phyloP scores from a whole-genome alignment of 352 stramenopile species.

The Thalassiosira livingstoniorum region DNA sequence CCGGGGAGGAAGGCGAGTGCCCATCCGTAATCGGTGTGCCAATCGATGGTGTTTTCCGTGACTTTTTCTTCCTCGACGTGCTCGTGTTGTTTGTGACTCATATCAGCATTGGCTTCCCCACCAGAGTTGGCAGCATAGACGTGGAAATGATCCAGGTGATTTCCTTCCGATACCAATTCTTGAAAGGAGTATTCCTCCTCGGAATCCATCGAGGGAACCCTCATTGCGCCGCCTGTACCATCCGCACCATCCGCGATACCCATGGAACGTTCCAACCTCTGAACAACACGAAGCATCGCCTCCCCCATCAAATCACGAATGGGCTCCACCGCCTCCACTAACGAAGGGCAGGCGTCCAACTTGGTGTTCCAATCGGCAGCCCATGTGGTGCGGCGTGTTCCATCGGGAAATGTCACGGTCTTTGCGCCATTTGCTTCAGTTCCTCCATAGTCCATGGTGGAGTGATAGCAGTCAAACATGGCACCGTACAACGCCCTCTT shows the following conservation, averaged over 20 bases:
- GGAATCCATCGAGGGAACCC: neutral
- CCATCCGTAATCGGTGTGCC: slow-evolving; percentile 30
- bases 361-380: neutral
- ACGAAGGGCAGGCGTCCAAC: slow-evolving; percentile 1
- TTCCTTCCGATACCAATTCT: slow-evolving; percentile 10
- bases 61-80: too few species aligned
- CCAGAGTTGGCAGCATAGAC: slow-evolving; percentile 3
- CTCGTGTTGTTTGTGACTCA: too few species aligned
- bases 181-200: neutral
- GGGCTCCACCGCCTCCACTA: neutral
- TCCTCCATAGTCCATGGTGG: too few species aligned
- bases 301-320: slow-evolving; percentile 12
- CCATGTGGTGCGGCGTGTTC: slow-evolving; percentile 13
- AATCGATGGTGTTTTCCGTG: slow-evolving; percentile 6
- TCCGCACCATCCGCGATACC: too few species aligned
- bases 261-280: neutral
- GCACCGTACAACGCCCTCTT: slow-evolving; percentile 14
- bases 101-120: too few species aligned
- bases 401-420: slow-evolving; percentile 8
- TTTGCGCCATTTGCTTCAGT: neutral
- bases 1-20: slow-evolving; percentile 18
- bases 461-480: slow-evolving; percentile 18
- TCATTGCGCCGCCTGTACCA: neutral
- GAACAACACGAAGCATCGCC: neutral
- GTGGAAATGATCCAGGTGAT: slow-evolving; percentile 26